Conservation (phyloP, 2,329 filamentous ascomycete species). For the Nemania sp. region DNA sequence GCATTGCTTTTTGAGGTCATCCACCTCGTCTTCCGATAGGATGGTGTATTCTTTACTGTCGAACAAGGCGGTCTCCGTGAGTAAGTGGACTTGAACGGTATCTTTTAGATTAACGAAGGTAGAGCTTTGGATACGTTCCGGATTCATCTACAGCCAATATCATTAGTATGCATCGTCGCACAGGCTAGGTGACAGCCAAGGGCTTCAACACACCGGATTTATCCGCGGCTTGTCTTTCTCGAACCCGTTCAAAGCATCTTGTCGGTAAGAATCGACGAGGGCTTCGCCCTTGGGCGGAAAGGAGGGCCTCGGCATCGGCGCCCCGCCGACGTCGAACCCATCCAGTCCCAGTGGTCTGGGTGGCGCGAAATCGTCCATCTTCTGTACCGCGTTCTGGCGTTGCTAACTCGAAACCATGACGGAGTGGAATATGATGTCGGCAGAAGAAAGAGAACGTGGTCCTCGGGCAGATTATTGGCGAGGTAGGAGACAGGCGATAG, state of each 20-base stretch:
- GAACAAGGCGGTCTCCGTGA: slow-evolving; percentile 89
- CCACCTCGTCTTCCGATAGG: slow-evolving; percentile 87
- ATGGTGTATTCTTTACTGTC: slow-evolving; percentile 87
- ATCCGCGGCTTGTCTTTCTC: slow-evolving; percentile 57
- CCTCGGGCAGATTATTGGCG: background rate
- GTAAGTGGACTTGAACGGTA: slow-evolving; percentile 81
- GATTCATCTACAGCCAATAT: slow-evolving; percentile 49
- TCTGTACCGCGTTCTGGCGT: slow-evolving; percentile 27
- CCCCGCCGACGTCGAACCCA: slow-evolving; percentile 30
- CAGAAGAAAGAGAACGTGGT: background rate
- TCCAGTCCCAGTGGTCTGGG: slow-evolving; percentile 28
- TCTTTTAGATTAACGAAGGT: slow-evolving; percentile 66
- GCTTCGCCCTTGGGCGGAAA: slow-evolving; percentile 50
- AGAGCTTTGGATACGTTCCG: slow-evolving; percentile 57
- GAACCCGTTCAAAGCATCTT: slow-evolving; percentile 57
- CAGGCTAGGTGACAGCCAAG: background rate
- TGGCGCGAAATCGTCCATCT: slow-evolving; percentile 35
- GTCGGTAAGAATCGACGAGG: slow-evolving; percentile 62
- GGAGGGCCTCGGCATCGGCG: slow-evolving; percentile 34
- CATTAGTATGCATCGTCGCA: slow-evolving; percentile 21
- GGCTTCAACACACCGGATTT: slow-evolving; percentile 55
- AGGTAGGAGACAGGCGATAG: too few species aligned
- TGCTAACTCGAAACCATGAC: slow-evolving; percentile 35
- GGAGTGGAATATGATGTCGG: slow-evolving; percentile 13
- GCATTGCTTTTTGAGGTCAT: slow-evolving; percentile 86